Conservation (phyloP, 2,329 filamentous ascomycete genomes). For the Trichoderma citrinoviride region DNA sequence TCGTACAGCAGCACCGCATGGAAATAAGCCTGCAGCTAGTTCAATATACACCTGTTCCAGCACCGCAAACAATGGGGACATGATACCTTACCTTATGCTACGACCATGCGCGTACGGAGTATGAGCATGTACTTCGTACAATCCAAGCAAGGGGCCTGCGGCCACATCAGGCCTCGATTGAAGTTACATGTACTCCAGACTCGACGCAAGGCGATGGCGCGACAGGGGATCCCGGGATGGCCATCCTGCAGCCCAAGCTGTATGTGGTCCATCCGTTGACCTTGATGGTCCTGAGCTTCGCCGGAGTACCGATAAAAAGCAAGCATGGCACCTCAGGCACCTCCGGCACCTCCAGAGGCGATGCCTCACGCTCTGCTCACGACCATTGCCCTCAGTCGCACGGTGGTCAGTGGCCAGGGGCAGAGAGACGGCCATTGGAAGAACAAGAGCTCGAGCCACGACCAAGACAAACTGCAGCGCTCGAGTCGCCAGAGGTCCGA, state of each 20-base stretch:
- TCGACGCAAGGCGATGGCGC: background rate
- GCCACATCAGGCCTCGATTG: too few relatives aligned
- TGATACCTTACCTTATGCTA: too few relatives aligned
- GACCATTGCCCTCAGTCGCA: background rate
- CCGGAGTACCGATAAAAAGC: background rate
- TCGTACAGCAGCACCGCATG: background rate
- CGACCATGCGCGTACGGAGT: too few relatives aligned
- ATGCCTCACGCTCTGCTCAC: background rate
- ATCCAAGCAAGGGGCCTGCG: too few relatives aligned
- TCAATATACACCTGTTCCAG: background rate
- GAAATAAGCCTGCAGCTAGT: background rate
- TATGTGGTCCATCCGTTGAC: background rate
- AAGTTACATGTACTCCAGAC: background rate
- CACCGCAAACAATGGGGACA: too few relatives aligned
- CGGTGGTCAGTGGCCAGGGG: conserved; percentile 12
- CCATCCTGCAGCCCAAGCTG: background rate
- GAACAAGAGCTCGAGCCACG: background rate
- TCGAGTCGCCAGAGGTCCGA: background rate
- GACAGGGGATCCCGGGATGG: background rate
- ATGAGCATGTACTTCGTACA: too few relatives aligned
- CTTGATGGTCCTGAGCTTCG: background rate
- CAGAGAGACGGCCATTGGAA: background rate
- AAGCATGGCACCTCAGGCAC: background rate
- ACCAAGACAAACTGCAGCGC: background rate
- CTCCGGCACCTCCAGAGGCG: background rate